phyloP scores from a whole-genome alignment of 345 rosid species.

The Sisymbrium altissimum region DNA sequence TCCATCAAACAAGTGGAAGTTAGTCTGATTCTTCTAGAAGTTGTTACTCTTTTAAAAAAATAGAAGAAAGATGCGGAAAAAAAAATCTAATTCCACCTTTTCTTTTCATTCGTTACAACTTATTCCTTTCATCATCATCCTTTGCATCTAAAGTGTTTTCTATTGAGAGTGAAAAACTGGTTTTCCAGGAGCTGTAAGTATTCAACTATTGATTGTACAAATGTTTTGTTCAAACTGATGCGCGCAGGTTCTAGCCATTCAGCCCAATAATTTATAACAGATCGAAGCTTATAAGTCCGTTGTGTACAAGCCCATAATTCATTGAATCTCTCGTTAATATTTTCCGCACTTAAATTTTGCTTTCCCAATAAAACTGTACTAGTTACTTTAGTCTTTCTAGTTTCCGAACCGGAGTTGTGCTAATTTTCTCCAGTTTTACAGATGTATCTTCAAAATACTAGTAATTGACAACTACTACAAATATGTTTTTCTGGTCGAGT shows the following conservation, averaged over 20 bases:
- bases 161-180: background rate
- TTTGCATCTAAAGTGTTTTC: background rate
- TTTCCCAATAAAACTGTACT: background rate
- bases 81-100: too few species aligned
- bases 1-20: too few species aligned
- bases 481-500: too few species aligned
- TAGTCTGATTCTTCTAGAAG: too few species aligned
- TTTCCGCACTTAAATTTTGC: background rate
- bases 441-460: background rate
- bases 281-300: background rate
- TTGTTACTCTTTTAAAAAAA: too few species aligned
- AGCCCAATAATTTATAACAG: constrained; percentile 5
- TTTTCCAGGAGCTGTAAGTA: background rate
- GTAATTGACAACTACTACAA: background rate
- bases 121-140: too few species aligned
- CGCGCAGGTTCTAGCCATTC: background rate
- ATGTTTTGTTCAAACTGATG: background rate
- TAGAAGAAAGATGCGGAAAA: too few species aligned
- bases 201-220: background rate
- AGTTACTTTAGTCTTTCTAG: background rate
- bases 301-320: background rate
- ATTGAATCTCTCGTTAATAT: background rate
- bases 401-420: background rate
- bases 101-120: too few species aligned
- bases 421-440: background rate